These are phyloP conservation scores for Mycena capillaripes DNA, from an alignment of 768 basidiomycete species.

Conservation along the genomic window DNA sequence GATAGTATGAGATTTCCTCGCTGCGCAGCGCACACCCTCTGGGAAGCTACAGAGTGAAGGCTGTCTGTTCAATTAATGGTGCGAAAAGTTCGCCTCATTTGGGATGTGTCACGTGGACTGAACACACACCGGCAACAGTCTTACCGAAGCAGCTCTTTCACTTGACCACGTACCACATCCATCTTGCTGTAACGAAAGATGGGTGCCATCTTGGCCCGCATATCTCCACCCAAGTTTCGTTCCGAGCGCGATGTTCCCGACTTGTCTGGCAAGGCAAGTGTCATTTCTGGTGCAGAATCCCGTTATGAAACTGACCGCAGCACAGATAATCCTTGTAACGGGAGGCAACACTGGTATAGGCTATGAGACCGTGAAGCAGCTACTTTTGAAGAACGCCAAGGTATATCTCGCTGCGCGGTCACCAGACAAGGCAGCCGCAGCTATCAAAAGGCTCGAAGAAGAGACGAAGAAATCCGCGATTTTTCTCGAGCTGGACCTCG, in stretches of 20 bases:
- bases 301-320: neutral
- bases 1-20: too few species aligned
- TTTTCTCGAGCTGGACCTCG: constrained; percentile 44
- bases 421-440: constrained; percentile 31
- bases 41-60: too few species aligned
- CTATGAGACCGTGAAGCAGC: constrained; percentile 53
- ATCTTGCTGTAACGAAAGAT: too few species aligned
- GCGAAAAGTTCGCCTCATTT: too few species aligned
- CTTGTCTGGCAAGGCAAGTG: neutral
- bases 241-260: neutral
- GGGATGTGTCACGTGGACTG: too few species aligned
- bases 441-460: constrained; percentile 43
- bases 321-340: neutral
- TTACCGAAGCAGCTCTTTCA: too few species aligned
- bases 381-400: constrained; percentile 45
- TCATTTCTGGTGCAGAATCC: neutral
- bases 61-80: too few species aligned
- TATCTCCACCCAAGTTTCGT: neutral
- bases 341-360: constrained; percentile 47
- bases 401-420: constrained; percentile 46
- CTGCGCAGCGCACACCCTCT: too few species aligned
- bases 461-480: constrained; percentile 42
- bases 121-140: too few species aligned
- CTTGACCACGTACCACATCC: too few species aligned
- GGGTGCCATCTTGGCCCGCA: neutral